phyloP scores from a whole-genome alignment of 805 yeast genomes.

The Candida anglica region DNA sequence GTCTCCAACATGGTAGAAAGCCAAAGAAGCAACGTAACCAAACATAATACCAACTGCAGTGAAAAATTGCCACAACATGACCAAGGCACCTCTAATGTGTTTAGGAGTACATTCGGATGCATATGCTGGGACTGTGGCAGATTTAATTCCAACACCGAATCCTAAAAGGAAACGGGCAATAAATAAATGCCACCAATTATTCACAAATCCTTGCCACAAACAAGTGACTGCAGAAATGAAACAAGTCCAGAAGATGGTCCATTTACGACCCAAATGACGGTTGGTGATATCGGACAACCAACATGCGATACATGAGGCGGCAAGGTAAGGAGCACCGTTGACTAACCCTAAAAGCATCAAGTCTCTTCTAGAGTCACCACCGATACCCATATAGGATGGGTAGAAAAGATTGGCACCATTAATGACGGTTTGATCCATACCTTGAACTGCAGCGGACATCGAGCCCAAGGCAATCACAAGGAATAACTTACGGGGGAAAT shows the following conservation, averaged over 20 bases:
- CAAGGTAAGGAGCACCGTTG: constrained; percentile 63
- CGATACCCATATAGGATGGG: constrained; percentile 51
- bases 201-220: constrained; percentile 65
- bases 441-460: constrained; percentile 69
- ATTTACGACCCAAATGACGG: constrained; percentile 52
- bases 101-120: constrained; percentile 62
- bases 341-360: constrained; percentile 60
- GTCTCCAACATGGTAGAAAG: constrained; percentile 51
- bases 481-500: constrained; percentile 46
- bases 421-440: constrained; percentile 70
- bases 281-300: constrained; percentile 58
- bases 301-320: constrained; percentile 54
- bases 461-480: constrained; percentile 58
- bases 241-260: constrained; percentile 59
- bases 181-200: constrained; percentile 58
- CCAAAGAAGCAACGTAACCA: constrained; percentile 58
- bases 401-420: constrained; percentile 65
- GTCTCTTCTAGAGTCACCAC: constrained; percentile 31
- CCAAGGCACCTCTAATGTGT: constrained; percentile 57
- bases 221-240: constrained; percentile 55
- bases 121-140: constrained; percentile 66
- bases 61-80: constrained; percentile 72
- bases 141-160: constrained; percentile 62
- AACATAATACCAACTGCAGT: constrained; percentile 73
- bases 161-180: constrained; percentile 57